A percentile compares a stretch with the other conserved stretches of the same genome.
Conservation (phyloP, 805 yeast species). For the Maudiozyma barnettii region DNA sequence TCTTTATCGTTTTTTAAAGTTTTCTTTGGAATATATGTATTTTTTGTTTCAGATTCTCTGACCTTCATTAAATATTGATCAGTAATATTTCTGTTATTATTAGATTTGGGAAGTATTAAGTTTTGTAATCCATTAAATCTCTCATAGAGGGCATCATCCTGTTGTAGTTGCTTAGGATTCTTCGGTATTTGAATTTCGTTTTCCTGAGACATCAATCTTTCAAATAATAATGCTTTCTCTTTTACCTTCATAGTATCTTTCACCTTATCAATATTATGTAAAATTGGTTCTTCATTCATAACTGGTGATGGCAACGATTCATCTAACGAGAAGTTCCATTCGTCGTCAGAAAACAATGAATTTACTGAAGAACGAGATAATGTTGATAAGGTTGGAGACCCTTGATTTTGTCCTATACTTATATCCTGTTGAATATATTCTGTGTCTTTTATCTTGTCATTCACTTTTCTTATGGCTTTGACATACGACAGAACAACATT, state of each 20-base stretch:
- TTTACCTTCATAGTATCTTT: slow-evolving; percentile 26
- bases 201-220: slow-evolving; percentile 15
- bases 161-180: neutral
- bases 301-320: slow-evolving; percentile 3
- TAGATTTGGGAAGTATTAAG: slow-evolving; percentile 1
- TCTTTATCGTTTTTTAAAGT: neutral
- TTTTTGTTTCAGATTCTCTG: neutral
- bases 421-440: neutral
- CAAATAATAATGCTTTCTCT: slow-evolving; percentile 27
- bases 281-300: neutral
- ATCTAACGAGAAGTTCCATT: slow-evolving; percentile 15
- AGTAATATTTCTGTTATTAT: slow-evolving; percentile 4
- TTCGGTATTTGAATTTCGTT: neutral
- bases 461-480: slow-evolving; percentile 14
- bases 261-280: slow-evolving; percentile 17
- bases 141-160: neutral
- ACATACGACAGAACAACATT: slow-evolving; percentile 10
- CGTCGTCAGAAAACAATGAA: slow-evolving; percentile 20
- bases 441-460: slow-evolving; percentile 5
- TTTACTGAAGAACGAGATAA: slow-evolving; percentile 19
- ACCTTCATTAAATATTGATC: slow-evolving; percentile 3
- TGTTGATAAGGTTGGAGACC: slow-evolving; percentile 15
- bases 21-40: neutral
- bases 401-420: neutral
- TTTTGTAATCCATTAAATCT: neutral